Conservation (phyloP, 2,329 filamentous ascomycete genomes). For the Botryosphaeria dothidea region DNA sequence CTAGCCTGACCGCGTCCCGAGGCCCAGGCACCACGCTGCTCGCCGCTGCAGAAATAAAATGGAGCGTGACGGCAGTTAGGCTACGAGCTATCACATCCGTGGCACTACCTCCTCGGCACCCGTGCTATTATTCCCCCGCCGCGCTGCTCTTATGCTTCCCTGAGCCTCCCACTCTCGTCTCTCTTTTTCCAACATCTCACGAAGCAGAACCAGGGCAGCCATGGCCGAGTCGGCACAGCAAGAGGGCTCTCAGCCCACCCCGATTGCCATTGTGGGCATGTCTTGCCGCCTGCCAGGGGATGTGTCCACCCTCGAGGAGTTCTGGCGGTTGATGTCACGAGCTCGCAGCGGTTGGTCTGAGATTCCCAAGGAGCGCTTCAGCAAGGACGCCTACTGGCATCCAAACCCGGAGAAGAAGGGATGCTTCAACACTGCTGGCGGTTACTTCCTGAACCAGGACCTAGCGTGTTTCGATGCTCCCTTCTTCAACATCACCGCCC, state of each 20-base stretch:
- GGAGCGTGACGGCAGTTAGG: not conserved
- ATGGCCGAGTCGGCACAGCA: not conserved
- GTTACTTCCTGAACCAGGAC: conserved; percentile 25
- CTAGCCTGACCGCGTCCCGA: not conserved
- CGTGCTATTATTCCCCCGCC: not conserved
- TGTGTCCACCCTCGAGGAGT: conserved; percentile 32
- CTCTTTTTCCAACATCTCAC: not conserved
- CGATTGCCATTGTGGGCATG: conserved; percentile 39
- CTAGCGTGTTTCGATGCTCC: conserved; percentile 24
- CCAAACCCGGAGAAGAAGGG: conserved; percentile 28
- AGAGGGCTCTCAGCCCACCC: conserved; percentile 16
- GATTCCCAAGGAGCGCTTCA: conserved; percentile 40
- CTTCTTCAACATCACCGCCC: conserved; percentile 26
- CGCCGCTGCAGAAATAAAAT: conserved; percentile 1
- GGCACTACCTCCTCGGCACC: not conserved
- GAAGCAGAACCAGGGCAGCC: not conserved
- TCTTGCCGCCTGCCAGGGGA: conserved; percentile 34
- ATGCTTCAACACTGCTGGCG: conserved; percentile 20
- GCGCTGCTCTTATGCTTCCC: not conserved
- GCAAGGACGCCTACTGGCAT: conserved; percentile 39
- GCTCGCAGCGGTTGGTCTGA: conserved; percentile 32
- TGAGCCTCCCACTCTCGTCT: not conserved
- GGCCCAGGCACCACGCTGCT: not conserved
- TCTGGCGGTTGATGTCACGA: conserved; percentile 37
- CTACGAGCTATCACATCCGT: not conserved